Evolutionary conservation across 805 yeast species (phyloP), one percentile per base, ranked within the genome.

Genomic region (Candida sakaeoensis): DNA sequence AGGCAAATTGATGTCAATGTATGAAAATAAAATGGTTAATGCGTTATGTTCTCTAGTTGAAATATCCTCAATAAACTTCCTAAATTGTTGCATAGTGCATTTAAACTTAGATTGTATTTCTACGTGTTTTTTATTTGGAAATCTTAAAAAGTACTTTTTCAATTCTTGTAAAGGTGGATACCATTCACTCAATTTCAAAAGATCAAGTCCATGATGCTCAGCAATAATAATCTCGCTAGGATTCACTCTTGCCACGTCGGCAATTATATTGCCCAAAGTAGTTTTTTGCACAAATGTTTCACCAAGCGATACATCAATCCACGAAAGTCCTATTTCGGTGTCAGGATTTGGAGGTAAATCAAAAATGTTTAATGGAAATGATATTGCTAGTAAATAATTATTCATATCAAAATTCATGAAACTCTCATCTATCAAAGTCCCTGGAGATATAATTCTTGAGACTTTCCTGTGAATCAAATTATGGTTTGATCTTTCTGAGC

Each of bases 291-390:
- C 84, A 51, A 70, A 79, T 33, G 87, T 75, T 16, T 79, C 80
- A 0, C 98, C 97, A 1, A 91, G 78, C 0, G 93, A 83, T 0
- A 91, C 67, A 61, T 93, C 99, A 31, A 83, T 75, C 98, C 98
- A 93, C 21, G 89, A 74, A 1, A 93, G 51, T 0, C 96, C 96
- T 3, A 89, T 70, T 17, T 65, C 65, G 34, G 61, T 44, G 26
- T 57, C 71, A 0, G 68, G 68, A 15, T 74, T 71, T 1, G 63
- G 54, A 12, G 48, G 75, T 55, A 25, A 62, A 47, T 41, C 60
- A 51, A 41, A 60, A 50, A 60, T 66, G 51, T 47, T 71, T 51
- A 59, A 71, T 0, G 89, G 86, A 40, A 84, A 72, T 6, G 75
- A 72, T 10, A 91, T 69, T 4, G 86, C 75, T 17, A 83, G 65